phyloP scores from a whole-genome alignment of 2,329 filamentous ascomycete species.

The Alternaria gansuensis region DNA sequence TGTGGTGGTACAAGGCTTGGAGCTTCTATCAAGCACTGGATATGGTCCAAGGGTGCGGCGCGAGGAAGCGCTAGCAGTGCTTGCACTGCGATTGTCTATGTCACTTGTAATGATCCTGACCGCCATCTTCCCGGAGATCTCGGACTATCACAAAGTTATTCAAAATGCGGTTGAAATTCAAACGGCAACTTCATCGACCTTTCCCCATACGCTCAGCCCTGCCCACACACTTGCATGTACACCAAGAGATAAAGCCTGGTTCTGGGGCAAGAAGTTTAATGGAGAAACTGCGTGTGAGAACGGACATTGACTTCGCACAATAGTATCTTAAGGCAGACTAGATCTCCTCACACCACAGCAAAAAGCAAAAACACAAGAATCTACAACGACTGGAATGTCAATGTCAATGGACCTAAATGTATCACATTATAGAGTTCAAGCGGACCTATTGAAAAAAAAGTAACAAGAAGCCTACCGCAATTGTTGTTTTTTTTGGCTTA shows the following conservation, averaged over 20 bases:
- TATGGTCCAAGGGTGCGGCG: constrained; percentile 8
- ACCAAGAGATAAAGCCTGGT: constrained; percentile 34
- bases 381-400: constrained; percentile 62
- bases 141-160: neutral
- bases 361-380: constrained; percentile 59
- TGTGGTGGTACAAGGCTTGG: neutral
- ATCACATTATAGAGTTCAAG: neutral
- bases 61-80: constrained; percentile 2
- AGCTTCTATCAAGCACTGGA: constrained; percentile 8
- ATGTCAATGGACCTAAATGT: constrained; percentile 62
- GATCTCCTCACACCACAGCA: constrained; percentile 67
- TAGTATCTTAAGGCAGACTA: constrained; percentile 47
- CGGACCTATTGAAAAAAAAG: too few relatives aligned
- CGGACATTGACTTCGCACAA: neutral
- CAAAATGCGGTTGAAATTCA: constrained; percentile 35
- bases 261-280: constrained; percentile 26
- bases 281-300: neutral
- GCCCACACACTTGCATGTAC: constrained; percentile 36
- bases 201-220: constrained; percentile 36
- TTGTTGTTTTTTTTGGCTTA: neutral
- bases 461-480: neutral
- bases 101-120: constrained; percentile 6
- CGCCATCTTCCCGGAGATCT: neutral
- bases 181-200: constrained; percentile 29
- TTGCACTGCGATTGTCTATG: constrained; percentile 7